phyloP scores from a whole-genome alignment of 176 grass and related monocot species.

The Elaeis guineensis region DNA sequence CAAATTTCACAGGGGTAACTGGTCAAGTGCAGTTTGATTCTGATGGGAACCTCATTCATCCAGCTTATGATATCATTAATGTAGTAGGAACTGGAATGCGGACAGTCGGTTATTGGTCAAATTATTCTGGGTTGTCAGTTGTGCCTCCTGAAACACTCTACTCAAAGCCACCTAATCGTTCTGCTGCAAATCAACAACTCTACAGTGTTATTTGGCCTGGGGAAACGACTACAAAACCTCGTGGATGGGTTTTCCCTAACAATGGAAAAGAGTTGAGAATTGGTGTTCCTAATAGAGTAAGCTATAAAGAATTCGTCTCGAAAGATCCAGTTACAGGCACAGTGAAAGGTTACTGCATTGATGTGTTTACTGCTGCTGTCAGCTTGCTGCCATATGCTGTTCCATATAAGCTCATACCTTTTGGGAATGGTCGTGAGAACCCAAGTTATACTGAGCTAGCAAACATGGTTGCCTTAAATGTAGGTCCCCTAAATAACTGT shows the following conservation, averaged over 20 bases:
- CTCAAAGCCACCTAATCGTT: conserved; percentile 49
- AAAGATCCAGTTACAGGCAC: conserved; percentile 39
- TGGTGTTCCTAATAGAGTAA: conserved; percentile 69
- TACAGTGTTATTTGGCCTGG: conserved; percentile 95
- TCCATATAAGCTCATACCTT: conserved; percentile 64
- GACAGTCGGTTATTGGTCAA: conserved; percentile 87
- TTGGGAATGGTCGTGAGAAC: conserved; percentile 58
- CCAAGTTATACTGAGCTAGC: conserved; percentile 53
- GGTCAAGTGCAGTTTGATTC: conserved; percentile 50
- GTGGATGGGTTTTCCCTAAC: conserved; percentile 78
- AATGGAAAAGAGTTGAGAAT: conserved; percentile 79
- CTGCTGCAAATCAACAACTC: conserved; percentile 51
- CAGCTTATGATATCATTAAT: conserved; percentile 86
- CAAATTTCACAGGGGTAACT: conserved; percentile 60
- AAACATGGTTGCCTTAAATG: conserved; percentile 54
- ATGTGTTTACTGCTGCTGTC: conserved; percentile 83
- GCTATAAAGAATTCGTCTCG: conserved; percentile 54
- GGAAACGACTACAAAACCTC: conserved; percentile 55
- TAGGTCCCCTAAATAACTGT: conserved; percentile 32
- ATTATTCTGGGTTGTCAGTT: conserved; percentile 67
- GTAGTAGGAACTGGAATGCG: conserved; percentile 66
- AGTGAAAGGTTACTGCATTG: conserved; percentile 78
- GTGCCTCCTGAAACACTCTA: conserved; percentile 62
- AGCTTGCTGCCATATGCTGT: conserved; percentile 88
- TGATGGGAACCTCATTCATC: conserved; percentile 50